A percentile compares a stretch with the other conserved stretches of the same genome.
These are phyloP conservation scores for Chaetomiaceae sp. DNA, from an alignment of 2,329 filamentous ascomycete genomes.

Conservation along the genomic window DNA sequence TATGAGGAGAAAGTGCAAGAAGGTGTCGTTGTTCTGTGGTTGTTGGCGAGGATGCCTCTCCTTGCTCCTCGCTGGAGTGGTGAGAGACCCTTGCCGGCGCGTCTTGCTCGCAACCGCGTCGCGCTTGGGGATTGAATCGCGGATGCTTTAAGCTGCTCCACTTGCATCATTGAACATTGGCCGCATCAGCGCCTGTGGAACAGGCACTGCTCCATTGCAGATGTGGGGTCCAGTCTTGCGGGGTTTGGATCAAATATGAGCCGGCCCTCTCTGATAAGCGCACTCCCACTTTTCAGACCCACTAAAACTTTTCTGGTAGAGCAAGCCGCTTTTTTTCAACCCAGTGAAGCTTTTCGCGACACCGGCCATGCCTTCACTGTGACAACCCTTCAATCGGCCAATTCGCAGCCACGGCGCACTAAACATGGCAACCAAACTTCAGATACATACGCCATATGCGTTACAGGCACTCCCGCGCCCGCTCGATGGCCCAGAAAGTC, in stretches of 20 bases:
- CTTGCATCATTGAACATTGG: slow-evolving; percentile 16
- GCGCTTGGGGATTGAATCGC: slow-evolving; percentile 18
- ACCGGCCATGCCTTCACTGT: slow-evolving; percentile 14
- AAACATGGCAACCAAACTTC: slow-evolving; percentile 55
- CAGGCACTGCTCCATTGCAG: too few relatives aligned
- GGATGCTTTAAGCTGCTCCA: slow-evolving; percentile 1
- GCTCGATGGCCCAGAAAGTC: slow-evolving; percentile 45
- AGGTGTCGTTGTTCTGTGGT: not conserved
- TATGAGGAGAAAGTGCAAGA: not conserved
- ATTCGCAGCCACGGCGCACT: slow-evolving; percentile 4
- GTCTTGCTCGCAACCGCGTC: slow-evolving; percentile 17
- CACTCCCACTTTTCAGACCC: slow-evolving; percentile 9
- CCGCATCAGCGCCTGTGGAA: not conserved
- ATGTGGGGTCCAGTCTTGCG: too few relatives aligned
- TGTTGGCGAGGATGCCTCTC: too few relatives aligned
- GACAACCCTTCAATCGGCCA: not conserved
- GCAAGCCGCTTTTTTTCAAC: slow-evolving; percentile 23
- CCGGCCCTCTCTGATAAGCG: slow-evolving; percentile 15
- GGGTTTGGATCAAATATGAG: slow-evolving; percentile 23
- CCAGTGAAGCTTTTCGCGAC: slow-evolving; percentile 7
- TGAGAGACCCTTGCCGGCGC: not conserved
- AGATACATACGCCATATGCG: slow-evolving; percentile 61
- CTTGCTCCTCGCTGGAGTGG: too few relatives aligned
- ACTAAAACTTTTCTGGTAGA: slow-evolving; percentile 21
- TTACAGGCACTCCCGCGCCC: slow-evolving; percentile 57